Conservation (phyloP, 1,139 yeast genomes). For the Candida sanyaensis region DNA sequence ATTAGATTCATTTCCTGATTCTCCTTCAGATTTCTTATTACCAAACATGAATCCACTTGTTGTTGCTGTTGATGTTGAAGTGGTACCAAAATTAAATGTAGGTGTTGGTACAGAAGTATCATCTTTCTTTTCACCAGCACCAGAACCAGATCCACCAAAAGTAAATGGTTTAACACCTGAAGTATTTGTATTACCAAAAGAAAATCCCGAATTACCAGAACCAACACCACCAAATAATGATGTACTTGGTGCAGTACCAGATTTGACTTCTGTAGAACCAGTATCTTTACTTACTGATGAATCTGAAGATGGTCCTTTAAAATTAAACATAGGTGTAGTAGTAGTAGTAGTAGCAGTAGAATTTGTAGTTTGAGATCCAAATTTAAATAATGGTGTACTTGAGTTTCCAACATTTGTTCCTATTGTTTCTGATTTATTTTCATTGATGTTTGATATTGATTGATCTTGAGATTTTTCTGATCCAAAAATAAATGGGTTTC, state of each 20-base stretch:
- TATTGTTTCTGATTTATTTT: neutral
- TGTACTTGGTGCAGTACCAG: neutral
- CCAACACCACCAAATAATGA: neutral
- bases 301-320: slow-evolving; percentile 3
- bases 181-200: slow-evolving; percentile 16
- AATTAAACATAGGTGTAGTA: slow-evolving; percentile 12
- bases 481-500: neutral
- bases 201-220: slow-evolving; percentile 12
- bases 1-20: neutral
- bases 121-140: no score
- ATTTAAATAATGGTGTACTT: neutral
- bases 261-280: neutral
- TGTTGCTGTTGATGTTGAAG: neutral
- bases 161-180: slow-evolving; percentile 17
- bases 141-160: slow-evolving; percentile 14
- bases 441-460: neutral
- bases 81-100: slow-evolving; percentile 19
- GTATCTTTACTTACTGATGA: neutral
- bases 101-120: slow-evolving; percentile 10
- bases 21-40: neutral
- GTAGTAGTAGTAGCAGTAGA: neutral
- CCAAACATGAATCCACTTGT: slow-evolving; percentile 26
- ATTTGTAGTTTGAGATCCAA: neutral
- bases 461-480: neutral
- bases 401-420: neutral